A percentile compares a stretch with the other conserved stretches of the same genome.
phyloP scores from a whole-genome alignment of 140 eudicot genomes.

The Cichorium intybus region DNA sequence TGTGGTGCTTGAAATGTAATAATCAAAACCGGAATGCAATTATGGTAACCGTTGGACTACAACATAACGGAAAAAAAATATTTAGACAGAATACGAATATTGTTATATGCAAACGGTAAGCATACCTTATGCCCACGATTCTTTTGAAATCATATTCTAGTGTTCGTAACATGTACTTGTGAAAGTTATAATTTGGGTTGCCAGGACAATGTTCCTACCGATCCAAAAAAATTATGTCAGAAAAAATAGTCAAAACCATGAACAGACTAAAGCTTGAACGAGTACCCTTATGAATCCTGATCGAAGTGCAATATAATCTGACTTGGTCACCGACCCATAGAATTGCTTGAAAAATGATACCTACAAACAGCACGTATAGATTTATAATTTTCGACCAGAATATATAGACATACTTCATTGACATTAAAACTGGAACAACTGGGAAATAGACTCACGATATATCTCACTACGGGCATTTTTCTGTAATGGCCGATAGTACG shows the following conservation, averaged over 20 bases:
- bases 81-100: too few relatives aligned
- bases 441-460: constrained; percentile 46
- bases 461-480: constrained; percentile 40
- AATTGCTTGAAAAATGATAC: constrained; percentile 83
- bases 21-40: too few relatives aligned
- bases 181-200: constrained; percentile 50
- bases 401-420: not conserved
- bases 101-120: not conserved
- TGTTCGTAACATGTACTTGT: constrained; percentile 74
- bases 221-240: not conserved
- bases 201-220: constrained; percentile 51
- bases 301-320: constrained; percentile 80
- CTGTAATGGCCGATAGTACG: constrained; percentile 51
- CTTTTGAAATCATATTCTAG: constrained; percentile 70
- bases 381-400: not conserved
- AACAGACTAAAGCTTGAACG: not conserved
- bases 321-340: constrained; percentile 75
- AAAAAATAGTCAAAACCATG: not conserved
- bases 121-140: constrained; percentile 83
- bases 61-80: too few relatives aligned
- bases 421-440: not conserved
- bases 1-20: too few relatives aligned
- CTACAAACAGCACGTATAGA: constrained; percentile 26
- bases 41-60: too few relatives aligned
- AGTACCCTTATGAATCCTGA: constrained; percentile 67